Percentiles rank a stretch among this genome's conserved stretches.
Evolutionary conservation across 2,329 filamentous ascomycete species (phyloP).

Genomic region (Lasiodiplodia theobromae): DNA sequence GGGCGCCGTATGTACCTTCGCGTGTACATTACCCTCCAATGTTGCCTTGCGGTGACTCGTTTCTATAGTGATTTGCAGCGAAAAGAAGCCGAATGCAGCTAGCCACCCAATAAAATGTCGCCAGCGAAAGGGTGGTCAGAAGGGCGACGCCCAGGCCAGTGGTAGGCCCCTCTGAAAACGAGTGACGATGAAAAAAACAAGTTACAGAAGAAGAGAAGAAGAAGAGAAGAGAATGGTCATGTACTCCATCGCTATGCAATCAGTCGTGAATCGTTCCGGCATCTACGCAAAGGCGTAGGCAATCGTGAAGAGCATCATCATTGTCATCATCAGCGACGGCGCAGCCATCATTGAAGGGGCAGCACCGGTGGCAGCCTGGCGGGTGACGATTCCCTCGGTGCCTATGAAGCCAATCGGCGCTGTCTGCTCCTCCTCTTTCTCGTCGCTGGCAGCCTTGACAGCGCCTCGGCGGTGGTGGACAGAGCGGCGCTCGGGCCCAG

Average conservation of each 20-base stretch:
- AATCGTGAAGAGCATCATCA: slow-evolving; percentile 21
- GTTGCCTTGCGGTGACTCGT: slow-evolving; percentile 16
- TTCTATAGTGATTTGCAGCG: slow-evolving; percentile 20
- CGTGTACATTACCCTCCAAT: slow-evolving; percentile 14
- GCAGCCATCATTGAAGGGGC: slow-evolving; percentile 17
- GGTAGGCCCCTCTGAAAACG: slow-evolving; percentile 10
- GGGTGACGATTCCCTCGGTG: slow-evolving; percentile 6
- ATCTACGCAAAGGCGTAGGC: slow-evolving; percentile 21
- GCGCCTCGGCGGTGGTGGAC: slow-evolving; percentile 12
- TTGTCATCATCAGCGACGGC: slow-evolving; percentile 21
- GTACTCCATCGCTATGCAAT: slow-evolving; percentile 27
- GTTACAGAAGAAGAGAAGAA: slow-evolving; percentile 8
- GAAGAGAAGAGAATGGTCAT: neutral
- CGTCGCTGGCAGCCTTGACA: neutral
- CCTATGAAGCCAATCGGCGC: neutral
- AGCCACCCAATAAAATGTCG: slow-evolving; percentile 24
- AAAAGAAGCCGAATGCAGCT: slow-evolving; percentile 17
- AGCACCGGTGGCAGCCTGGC: slow-evolving; percentile 6
- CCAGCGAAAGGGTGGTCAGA: slow-evolving; percentile 26
- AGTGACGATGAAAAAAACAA: slow-evolving; percentile 22
- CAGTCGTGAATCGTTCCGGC: slow-evolving; percentile 22
- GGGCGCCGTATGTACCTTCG: slow-evolving; percentile 10
- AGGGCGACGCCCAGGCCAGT: slow-evolving; percentile 23
- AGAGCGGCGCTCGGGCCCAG: slow-evolving; percentile 5
- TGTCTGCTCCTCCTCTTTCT: neutral